Base-by-base conservation (phyloP, 805 yeast genomes). In the Saturnispora silvae region DNA sequence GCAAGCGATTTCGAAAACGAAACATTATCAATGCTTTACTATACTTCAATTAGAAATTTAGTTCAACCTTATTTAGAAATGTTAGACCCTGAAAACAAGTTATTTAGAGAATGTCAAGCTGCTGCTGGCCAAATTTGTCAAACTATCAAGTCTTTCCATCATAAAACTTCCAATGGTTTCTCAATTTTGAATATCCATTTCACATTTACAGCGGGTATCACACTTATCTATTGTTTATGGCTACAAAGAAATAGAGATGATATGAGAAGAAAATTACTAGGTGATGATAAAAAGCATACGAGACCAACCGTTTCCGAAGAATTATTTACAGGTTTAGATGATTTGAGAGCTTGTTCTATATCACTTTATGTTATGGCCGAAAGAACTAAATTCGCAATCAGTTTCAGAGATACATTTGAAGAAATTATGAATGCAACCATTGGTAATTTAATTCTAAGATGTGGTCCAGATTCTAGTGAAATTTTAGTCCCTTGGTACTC, bases 41-140 rank as follows among this genome's bases (percentile, higher is more conserved):
- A 73, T 47, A 60, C 78, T 29, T 67, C 81, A 1, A 75, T 77
- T 5, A 58, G 84, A 42, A 54, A 73, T 33, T 53, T 77, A 42
- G 67, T 77, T 37, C 82, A 76, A 49, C 84, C 84, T 9, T 77
- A 72, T 51, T 50, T 77, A 40, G 82, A 75, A 47, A 54, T 74
- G 5, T 54, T 77, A 46, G 73, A 72, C 40, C 81, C 82, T 4
- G 72, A 69, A 47, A 77, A 74, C 50, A 61, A 70, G 33, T 55
- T 77, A 22, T 75, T 77, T 51, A 63, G 68, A 36, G 81, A 76
- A 52, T 77, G 83, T 52, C 82, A 76, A 49, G 77, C 78, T 2
- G 81, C 81, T 18, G 81, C 82, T 1, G 83, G 82, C 20, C 79
- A 75, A 50, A 71, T 77, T 28, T 75, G 82, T 49, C 80, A 72